Base-by-base conservation (phyloP, 495 filamentous ascomycete genomes). In the Halenospora varia region DNA sequence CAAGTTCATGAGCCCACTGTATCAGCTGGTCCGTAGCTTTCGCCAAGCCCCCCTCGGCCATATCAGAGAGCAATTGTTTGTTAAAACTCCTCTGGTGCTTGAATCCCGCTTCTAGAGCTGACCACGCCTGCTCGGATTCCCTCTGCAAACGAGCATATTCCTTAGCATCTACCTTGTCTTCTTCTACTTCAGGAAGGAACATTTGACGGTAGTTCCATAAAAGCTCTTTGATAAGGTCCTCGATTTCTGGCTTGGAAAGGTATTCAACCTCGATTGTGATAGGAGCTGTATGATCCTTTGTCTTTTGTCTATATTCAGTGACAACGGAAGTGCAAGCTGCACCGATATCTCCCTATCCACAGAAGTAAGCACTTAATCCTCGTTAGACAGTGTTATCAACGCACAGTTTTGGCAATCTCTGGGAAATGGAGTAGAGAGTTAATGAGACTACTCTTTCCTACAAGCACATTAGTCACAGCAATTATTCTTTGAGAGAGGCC, bases 401-500 rank as follows among this genome's bases (percentile, higher is more conserved):
- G 18, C 53, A 64, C 64, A 25, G 64, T 62, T 53, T 61, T 55
- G 22, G 64, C 64, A n/a, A 67, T 61, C 18, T 57, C 62, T 19
- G 64, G 64, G 29, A 59, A 65, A 41, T 67, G 62, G 15, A 67
- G 64, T 29, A 67, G 48, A 25, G 64, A 59, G 35, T 67, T 67
- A 45, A 67, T 67, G 47, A 65, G 51, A 56, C 64, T 67, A 54
- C 64, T 67, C 52, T 67, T 67, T 25, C 64, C 64, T 64, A 23
- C 19, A 24, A 45, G 22, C 18, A 57, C 29, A 45, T 57, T 25
- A 57, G 55, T 10, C 26, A 19, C 0, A 49, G 15, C 3, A 10
- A 9, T 25, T 18, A 44, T 11, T 19, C n/a, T 42, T 51, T 26
- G 18, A 4, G 8, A 19, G 35, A 44, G 3, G 11, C 1, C 20